phyloP scores from a whole-genome alignment of 306 rosid species.

The Heteromeles arbutifolia region DNA sequence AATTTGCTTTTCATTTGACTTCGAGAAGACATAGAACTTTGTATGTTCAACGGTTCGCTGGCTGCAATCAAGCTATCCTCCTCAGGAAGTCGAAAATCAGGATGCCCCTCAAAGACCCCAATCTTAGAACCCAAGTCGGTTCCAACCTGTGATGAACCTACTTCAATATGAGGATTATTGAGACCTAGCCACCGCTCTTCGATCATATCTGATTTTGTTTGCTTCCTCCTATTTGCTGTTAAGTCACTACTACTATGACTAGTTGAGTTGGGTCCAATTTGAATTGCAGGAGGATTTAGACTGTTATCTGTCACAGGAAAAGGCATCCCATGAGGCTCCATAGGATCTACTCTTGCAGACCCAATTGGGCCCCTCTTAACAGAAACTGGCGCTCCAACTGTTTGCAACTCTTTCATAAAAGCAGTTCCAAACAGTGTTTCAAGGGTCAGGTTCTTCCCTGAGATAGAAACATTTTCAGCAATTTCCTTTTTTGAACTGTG shows the following conservation, averaged over 20 bases:
- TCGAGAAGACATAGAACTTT: conserved; percentile 42
- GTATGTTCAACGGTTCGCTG: conserved; percentile 48
- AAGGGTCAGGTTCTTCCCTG: conserved; percentile 58
- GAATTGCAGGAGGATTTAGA: conserved; percentile 35
- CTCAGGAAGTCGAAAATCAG: conserved; percentile 55
- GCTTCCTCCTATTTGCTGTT: conserved; percentile 39
- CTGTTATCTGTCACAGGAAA: conserved; percentile 39
- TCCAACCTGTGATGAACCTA: conserved; percentile 41
- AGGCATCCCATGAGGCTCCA: conserved; percentile 50
- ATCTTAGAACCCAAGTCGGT: conserved; percentile 39
- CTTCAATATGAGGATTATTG: conserved; percentile 48
- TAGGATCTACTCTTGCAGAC: conserved; percentile 46
- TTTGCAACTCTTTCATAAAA: conserved; percentile 93
- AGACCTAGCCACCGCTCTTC: conserved; percentile 53
- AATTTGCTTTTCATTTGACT: conserved; percentile 47
- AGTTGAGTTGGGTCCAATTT: conserved; percentile 22
- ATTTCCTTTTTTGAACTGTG: conserved; percentile 44
- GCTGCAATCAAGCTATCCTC: conserved; percentile 66
- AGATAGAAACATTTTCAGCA: conserved; percentile 38
- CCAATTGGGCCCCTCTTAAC: conserved; percentile 59
- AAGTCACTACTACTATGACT: conserved; percentile 41
- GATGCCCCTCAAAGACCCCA: conserved; percentile 49
- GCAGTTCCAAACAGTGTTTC: conserved; percentile 95
- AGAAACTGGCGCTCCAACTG: conserved; percentile 98
- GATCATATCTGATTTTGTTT: conserved; percentile 39